Conservation (phyloP, 129 eudicot genomes). For the Saussurea involucrata region DNA sequence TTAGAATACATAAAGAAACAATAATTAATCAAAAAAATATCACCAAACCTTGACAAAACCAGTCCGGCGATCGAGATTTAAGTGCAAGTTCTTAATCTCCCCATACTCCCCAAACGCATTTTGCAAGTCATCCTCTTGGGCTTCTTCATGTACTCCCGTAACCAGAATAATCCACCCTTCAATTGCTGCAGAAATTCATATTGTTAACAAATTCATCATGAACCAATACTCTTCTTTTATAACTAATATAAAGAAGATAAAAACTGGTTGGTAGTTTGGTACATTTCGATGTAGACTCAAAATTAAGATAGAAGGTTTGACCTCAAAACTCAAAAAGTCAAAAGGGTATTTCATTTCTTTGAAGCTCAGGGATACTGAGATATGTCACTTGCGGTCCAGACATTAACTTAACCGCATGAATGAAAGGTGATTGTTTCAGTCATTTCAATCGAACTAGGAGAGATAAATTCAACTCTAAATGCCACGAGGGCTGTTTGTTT, state of each 20-base stretch:
- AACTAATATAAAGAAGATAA: neutral
- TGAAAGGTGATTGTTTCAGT: no score
- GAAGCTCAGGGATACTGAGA: no score
- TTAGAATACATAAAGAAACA: neutral
- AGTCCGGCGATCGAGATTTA: conserved; percentile 95
- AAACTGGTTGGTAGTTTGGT: neutral
- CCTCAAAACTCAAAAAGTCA: neutral
- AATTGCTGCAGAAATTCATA: conserved; percentile 56
- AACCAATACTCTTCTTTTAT: neutral
- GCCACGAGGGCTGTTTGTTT: no score
- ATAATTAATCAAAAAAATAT: neutral
- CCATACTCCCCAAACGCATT: conserved; percentile 92
- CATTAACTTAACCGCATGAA: no score
- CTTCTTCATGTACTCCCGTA: conserved; percentile 98
- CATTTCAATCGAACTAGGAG: no score
- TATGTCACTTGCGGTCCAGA: no score
- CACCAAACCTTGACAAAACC: conserved; percentile 81
- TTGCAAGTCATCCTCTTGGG: conserved; percentile 93
- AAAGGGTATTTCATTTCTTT: no score
- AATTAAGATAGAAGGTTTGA: neutral
- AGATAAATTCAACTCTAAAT: neutral
- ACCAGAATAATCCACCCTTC: conserved; percentile 98
- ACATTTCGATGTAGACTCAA: neutral
- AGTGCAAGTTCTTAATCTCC: conserved; percentile 82
- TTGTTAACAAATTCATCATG: conserved; percentile 12